Evolutionary conservation across 2,329 filamentous ascomycete genomes (phyloP), one percentile per base, ranked within the genome.

Genomic region (Gremmenia infestans): DNA sequence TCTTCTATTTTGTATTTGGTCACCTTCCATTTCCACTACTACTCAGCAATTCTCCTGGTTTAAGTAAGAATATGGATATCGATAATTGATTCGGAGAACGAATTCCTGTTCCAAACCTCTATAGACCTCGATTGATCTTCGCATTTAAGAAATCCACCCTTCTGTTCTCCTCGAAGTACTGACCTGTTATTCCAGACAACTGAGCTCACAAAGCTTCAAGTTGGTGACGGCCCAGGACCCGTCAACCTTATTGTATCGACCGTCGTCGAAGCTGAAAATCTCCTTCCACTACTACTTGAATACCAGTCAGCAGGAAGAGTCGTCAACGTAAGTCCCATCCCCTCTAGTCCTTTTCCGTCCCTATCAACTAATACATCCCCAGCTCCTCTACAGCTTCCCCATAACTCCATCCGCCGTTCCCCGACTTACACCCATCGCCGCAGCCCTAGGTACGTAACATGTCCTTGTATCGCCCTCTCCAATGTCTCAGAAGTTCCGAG

Each of bases 221-320:
- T 91, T n/a, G 87, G 87, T 8, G 70, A 78, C 28, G 64, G 64
- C 1, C 42, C 28, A 67, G 76, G 54, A 65, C 72, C 47, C 67
- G 73, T 50, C 19, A 83, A 86, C 39, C 75, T 93, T 52, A 78
- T 92, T 36, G 84, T 86, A 1, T 92, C 88, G 1, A 94, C 89
- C 0, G 62, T 92, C n/a, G 73, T 81, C 2, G 89, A 93, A 71
- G 84, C 85, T 1, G 88, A 93, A 68, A 79, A 81, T 50, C 72
- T 92, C 5, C 57, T 82, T 7, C 82, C 81, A 0, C 76, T 85
- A 42, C 72, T 92, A 1, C 69, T 78, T 11, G 78, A 86, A 55
- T 83, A 83, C 60, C 78, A 81, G 65, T 63, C 68, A 0, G 68
- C 73, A 45, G 81, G 80, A 3, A 76, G 83, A 6, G 66, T 71